Evolutionary conservation across 352 stramenopile genomes (phyloP), one percentile per base, ranked within the genome.

Genomic region (Pythium brachiatum): DNA sequence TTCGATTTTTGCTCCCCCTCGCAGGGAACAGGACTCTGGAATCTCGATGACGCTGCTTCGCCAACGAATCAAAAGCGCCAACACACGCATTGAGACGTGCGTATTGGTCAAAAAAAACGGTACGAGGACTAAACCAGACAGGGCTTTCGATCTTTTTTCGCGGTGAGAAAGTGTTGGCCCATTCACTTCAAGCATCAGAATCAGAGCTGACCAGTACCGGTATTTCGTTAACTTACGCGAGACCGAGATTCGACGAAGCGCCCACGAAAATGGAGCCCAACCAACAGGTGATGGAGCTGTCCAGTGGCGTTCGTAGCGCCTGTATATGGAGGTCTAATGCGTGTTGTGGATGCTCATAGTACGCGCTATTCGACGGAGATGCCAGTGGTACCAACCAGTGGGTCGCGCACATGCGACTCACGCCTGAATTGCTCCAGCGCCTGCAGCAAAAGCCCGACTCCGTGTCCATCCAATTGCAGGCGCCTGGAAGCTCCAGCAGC

Each of bases 331-430:
- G 21, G 15, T 41, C 20, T 53, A 5, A 59, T 18, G 38, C 32
- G 29, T 1, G n/a, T 1, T 47, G 0, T 7, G 21, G 26, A 26
- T 13, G 26, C 3, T 26, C 13, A n/a, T 57, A 93, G 81, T 93
- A 93, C 54, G 83, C 79, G 53, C 73, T 93, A 47, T 73, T 87
- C 46, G 79, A 90, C 51, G 78, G 65, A 47, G 76, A 81, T 38
- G 64, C 32, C 23, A 59, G 43, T n/a, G 58, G 53, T 36, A 50
- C 67, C 36, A 56, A 65, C 43, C 62, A 63, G 21, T 94, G 85
- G 85, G 79, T 83, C 26, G 85, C 85, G 58, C 78, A 83, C 59
- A 72, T 94, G 47, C 81, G 81, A 27, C 63, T 94, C 38, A 94
- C 85, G 52, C 85, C 85, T 5, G 85, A 94, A 59, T 66, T 94